Base-by-base conservation (phyloP, 129 eudicot species). In the Arctium minus region DNA sequence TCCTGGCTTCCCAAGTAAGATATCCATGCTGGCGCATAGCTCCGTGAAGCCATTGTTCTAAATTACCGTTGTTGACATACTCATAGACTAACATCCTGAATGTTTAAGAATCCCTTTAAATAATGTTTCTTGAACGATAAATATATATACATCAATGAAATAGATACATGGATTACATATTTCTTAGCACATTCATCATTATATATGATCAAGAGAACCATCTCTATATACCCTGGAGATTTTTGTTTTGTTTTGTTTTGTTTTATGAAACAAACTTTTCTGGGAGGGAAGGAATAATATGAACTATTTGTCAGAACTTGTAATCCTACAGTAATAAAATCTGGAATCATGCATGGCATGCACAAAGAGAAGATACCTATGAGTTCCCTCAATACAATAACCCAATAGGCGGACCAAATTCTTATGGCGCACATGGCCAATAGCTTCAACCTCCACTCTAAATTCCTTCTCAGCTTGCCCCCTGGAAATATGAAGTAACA, bases 401-500 rank as follows among this genome's bases (percentile, higher is more conserved):
- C 98, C 98, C 84, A 93, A 82, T 79, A 93, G 91, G 8, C 98
- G 84, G 79, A 93, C 98, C 88, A 93, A 86, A 88, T 93, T 93
- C 76, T 91, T 93, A 83, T 93, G 97, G 70, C 97, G 93, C 77
- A 93, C 97, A 68, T 93, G 97, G 40, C 97, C 97, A 50, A 93
- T 93, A 80, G 97, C 97, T 80, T 93, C 97, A 64, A 93, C 97
- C 75, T 93, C 97, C 77, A 93, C 97, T 48, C 92, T 83, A 72
- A 93, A 93, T 81, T 93, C 97, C 84, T 93, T 93, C 87, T 93
- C 97, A 8, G 97, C 97, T 88, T 93, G 97, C 72, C 97, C 97
- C 67, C 97, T 93, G 78, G 30, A 36, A 0, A 18, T 31, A 70
- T 9, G 73, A 79, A 74, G 31, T 0, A 30, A 64, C 65, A 80